Conservation (phyloP, 805 yeast genomes). For the baker's yeast (Saccharomyces cerevisiae) region DNA sequence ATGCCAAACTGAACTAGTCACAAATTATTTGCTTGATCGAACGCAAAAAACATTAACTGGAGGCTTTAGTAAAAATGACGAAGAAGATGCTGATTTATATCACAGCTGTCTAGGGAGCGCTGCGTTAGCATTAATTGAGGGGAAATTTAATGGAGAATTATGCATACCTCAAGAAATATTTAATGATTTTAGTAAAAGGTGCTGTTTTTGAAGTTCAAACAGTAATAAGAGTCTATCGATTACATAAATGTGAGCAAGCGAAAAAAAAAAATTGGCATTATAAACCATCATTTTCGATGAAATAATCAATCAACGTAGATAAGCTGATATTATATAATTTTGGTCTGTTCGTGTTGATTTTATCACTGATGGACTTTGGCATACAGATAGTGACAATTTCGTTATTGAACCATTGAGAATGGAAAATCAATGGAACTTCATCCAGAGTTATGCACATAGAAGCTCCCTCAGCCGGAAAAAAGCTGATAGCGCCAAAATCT, state of each 20-base stretch:
- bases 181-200: not conserved
- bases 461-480: not conserved
- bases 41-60: conserved; percentile 63
- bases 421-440: conserved; percentile 9
- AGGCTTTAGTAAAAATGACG: conserved; percentile 67
- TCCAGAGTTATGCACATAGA: conserved; percentile 5
- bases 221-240: too few species aligned
- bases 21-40: conserved; percentile 38
- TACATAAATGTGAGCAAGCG: not conserved
- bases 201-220: too few species aligned
- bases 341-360: not conserved
- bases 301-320: not conserved
- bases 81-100: conserved; percentile 59
- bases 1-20: conserved; percentile 22
- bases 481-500: conserved; percentile 19
- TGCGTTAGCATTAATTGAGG: conserved; percentile 36
- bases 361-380: not conserved
- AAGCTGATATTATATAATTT: not conserved
- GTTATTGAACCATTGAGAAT: conserved; percentile 18
- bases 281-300: not conserved
- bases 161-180: conserved; percentile 19
- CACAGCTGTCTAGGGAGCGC: conserved; percentile 60
- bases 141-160: conserved; percentile 22
- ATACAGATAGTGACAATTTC: conserved; percentile 14
- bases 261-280: not conserved